Evolutionary conservation across 495 filamentous ascomycete genomes (phyloP).

Genomic region (Penicillium coffeae): DNA sequence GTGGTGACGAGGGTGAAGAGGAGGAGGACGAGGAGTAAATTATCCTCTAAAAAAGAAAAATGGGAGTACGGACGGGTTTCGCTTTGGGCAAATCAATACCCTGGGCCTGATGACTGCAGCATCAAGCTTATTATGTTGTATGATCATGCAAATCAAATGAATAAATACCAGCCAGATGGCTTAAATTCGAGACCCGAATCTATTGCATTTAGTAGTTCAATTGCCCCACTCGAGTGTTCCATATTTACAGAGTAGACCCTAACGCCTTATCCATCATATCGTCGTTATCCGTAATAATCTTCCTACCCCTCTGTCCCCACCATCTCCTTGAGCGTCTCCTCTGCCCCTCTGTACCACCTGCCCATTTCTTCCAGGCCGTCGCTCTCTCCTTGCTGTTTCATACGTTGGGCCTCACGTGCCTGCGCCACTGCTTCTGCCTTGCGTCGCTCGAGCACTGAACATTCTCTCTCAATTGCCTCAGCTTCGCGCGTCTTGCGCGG

Average conservation of each 20-base stretch:
- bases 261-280: constrained; percentile 26
- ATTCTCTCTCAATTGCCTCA: constrained; percentile 67
- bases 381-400: constrained; percentile 68
- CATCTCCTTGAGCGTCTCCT: constrained; percentile 63
- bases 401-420: constrained; percentile 74
- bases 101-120: constrained; percentile 41
- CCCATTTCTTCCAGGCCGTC: constrained; percentile 82
- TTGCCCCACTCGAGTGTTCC: neutral
- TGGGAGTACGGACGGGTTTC: constrained; percentile 43
- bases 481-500: constrained; percentile 72
- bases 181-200: constrained; percentile 34
- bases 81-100: constrained; percentile 35
- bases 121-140: constrained; percentile 43
- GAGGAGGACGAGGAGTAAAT: constrained; percentile 86
- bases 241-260: constrained; percentile 14
- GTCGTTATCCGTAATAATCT: constrained; percentile 7
- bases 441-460: constrained; percentile 65
- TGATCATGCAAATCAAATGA: constrained; percentile 44
- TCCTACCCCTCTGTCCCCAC: constrained; percentile 45
- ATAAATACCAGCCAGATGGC: constrained; percentile 36
- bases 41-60: constrained; percentile 25
- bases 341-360: constrained; percentile 73
- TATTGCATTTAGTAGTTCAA: constrained; percentile 2
- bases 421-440: constrained; percentile 62
- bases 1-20: constrained; percentile 76